Base-by-base conservation (phyloP, 371 early-diverging fungal species). In the Vairimorpha necatrix region DNA sequence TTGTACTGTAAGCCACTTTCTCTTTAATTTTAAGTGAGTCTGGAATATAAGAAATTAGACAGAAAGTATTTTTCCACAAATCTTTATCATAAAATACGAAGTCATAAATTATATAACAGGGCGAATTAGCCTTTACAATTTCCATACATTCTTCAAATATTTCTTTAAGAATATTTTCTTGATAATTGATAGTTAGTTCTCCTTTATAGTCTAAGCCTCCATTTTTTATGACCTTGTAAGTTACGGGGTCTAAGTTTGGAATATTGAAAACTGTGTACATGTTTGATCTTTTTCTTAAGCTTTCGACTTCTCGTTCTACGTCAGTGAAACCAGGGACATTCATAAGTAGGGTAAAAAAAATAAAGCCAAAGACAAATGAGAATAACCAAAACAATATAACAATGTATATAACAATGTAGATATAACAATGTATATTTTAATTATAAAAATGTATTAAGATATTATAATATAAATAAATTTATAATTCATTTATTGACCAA, bases 71-170 rank as follows among this genome's bases (percentile, higher is more conserved):
- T 36, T 75, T 67, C 38, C 69, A 77, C 9, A 65, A 36, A 28
- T 79, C 79, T 34, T 79, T 74, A 39, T 74, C 71, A 42, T 71
- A 67, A 24, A 74, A 75, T 47, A 76, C 79, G 56, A 83, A 83
- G 66, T 83, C 83, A 73, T 80, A 83, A 18, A 80, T 42, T 28
- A 76, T 76, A 69, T 77, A 79, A 62, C 77, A 80, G 56, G 80
- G 73, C 7, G 46, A 75, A 42, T 72, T 22, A 18, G 66, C 58
- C 13, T 70, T 74, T 16, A 83, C 62, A 46, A 62, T 30, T 28
- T 53, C 65, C 38, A 53, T 69, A 69, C 76, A 82, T 33, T 63
- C 39, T 4, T 74, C 69, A 72, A 82, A 82, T 22, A 38, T 65
- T 24, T 42, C 50, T 54, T 26, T 60, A 24, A 82, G 69, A 46